These are phyloP conservation scores for Kalanchoe fedtschenkoi DNA, from an alignment of 164 flowering plant genomes.

Conservation along the genomic window DNA sequence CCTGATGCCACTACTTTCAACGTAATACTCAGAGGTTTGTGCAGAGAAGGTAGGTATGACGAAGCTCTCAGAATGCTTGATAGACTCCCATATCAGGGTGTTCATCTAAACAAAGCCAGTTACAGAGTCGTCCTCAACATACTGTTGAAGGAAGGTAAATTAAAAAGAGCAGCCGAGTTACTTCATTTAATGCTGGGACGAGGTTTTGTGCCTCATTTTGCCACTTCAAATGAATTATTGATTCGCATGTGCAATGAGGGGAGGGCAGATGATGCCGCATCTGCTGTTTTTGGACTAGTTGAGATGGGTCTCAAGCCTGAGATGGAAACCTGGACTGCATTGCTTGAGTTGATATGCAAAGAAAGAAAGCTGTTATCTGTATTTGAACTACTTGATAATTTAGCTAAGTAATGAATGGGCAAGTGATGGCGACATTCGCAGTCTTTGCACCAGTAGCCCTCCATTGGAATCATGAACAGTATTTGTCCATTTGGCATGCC, in stretches of 20 bases:
- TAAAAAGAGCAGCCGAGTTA: conserved; percentile 32
- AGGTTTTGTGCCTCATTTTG: conserved; percentile 69
- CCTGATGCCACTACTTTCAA: conserved; percentile 59
- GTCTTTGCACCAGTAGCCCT: too few relatives aligned
- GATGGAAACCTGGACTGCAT: conserved; percentile 39
- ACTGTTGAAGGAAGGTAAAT: conserved; percentile 40
- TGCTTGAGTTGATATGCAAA: conserved; percentile 50
- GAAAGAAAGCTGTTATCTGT: conserved; percentile 56
- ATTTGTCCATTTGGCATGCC: too few relatives aligned
- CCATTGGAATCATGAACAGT: too few relatives aligned
- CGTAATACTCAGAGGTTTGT: conserved; percentile 60
- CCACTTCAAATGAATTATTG: conserved; percentile 67
- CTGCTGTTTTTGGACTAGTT: conserved; percentile 31
- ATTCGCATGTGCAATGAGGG: conserved; percentile 49
- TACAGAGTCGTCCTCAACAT: conserved; percentile 67
- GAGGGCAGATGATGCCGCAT: conserved; percentile 42
- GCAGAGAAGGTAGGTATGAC: conserved; percentile 41
- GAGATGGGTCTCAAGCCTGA: conserved; percentile 68
- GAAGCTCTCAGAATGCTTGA: conserved; percentile 71
- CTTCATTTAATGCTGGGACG: conserved; percentile 59
- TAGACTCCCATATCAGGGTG: conserved; percentile 49
- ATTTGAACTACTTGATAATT: conserved; percentile 56
- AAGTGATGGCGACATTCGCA: too few relatives aligned
- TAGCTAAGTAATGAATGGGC: conserved; percentile 17
- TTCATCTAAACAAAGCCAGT: conserved; percentile 56